Percentiles rank a stretch among this genome's conserved stretches.
Evolutionary conservation across 768 basidiomycete genomes (phyloP).

Genomic region (Tylopilus sp.): DNA sequence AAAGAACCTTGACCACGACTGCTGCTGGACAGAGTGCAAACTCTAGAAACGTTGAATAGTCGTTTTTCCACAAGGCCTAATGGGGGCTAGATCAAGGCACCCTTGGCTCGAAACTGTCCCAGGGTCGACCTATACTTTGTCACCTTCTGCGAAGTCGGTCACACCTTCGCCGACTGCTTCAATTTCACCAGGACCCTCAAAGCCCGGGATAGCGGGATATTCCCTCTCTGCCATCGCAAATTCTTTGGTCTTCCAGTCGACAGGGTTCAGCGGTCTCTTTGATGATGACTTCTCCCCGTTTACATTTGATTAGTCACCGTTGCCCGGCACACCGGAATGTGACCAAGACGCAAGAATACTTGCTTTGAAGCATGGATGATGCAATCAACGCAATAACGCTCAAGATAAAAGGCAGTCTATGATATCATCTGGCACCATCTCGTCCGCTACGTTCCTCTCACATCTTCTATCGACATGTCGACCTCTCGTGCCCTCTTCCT

Average conservation of each 20-base stretch:
- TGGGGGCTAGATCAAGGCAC: too few species aligned
- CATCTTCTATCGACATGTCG: constrained; percentile 7
- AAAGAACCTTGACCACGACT: constrained; percentile 8
- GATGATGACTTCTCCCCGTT: constrained; percentile 39
- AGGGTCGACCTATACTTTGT: background rate
- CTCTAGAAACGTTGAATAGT: constrained; percentile 16
- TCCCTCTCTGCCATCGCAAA: background rate
- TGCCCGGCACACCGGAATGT: background rate
- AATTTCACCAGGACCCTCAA: background rate
- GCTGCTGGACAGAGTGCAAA: constrained; percentile 20
- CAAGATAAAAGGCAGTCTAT: background rate
- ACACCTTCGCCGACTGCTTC: background rate
- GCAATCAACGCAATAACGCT: background rate
- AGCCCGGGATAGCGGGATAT: too few species aligned
- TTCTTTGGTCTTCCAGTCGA: constrained; percentile 28
- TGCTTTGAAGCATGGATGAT: background rate
- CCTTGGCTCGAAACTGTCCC: background rate
- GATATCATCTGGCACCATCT: background rate
- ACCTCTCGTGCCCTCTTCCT: constrained; percentile 16
- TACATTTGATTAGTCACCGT: background rate
- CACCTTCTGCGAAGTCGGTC: too few species aligned
- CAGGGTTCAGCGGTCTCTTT: constrained; percentile 41
- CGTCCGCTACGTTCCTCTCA: background rate
- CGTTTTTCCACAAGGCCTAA: background rate
- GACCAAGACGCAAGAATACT: background rate